These are phyloP conservation scores for Didymella pinodella DNA, from an alignment of 2,329 filamentous ascomycete species.

Conservation along the genomic window DNA sequence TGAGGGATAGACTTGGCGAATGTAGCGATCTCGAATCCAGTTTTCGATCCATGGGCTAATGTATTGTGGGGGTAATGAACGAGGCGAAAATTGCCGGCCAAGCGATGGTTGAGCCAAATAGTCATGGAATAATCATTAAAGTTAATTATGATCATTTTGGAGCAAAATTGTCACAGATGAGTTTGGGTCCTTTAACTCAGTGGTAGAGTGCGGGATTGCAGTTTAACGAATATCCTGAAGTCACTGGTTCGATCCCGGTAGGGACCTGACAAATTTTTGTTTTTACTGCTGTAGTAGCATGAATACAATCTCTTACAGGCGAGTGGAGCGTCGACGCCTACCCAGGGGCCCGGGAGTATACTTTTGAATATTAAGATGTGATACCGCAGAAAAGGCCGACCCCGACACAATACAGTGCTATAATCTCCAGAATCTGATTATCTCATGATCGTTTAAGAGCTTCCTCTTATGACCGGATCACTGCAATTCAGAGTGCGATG, in stretches of 20 bases:
- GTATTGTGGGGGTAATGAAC: background rate
- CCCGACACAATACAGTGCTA: too few relatives aligned
- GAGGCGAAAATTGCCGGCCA: background rate
- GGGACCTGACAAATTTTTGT: background rate
- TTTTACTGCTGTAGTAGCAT: background rate
- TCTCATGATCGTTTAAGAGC: too few relatives aligned
- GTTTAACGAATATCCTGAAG: conserved; percentile 37
- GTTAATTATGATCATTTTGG: too few relatives aligned
- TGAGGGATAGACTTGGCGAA: background rate
- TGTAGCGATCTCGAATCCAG: background rate
- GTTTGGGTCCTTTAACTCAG: conserved; percentile 16
- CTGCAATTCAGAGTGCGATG: too few relatives aligned
- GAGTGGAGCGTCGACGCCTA: background rate
- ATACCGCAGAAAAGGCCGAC: background rate
- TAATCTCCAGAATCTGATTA: too few relatives aligned
- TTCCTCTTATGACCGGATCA: too few relatives aligned
- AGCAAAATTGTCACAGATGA: too few relatives aligned
- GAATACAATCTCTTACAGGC: background rate
- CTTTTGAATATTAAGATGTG: background rate
- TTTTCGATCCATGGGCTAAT: background rate
- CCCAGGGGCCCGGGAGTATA: background rate
- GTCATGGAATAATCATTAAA: too few relatives aligned
- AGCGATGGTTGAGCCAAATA: background rate
- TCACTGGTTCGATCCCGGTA: conserved; percentile 37
- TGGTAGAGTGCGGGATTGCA: conserved; percentile 37